Evolutionary conservation across 2,329 filamentous ascomycete genomes (phyloP).

Genomic region (Ascochyta rabiei): DNA sequence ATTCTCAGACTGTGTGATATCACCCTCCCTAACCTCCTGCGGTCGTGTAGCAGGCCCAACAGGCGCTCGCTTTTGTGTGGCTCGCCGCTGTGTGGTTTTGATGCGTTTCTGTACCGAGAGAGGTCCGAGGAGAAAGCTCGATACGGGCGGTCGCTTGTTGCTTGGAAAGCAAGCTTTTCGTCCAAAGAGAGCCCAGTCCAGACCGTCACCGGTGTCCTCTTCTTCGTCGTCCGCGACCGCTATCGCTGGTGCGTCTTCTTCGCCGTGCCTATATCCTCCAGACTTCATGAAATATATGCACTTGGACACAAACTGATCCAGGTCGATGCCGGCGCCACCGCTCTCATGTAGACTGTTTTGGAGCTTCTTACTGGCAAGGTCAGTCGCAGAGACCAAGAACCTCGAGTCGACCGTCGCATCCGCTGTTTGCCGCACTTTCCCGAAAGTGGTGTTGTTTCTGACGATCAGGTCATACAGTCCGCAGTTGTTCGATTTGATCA

Average conservation of each 20-base stretch:
- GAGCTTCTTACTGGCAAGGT: slow-evolving; percentile 80
- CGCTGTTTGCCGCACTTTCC: slow-evolving; percentile 80
- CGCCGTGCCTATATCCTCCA: slow-evolving; percentile 57
- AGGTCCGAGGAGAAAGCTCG: slow-evolving; percentile 86
- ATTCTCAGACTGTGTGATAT: slow-evolving; percentile 77
- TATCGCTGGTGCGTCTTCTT: slow-evolving; percentile 58
- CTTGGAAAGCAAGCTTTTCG: slow-evolving; percentile 75
- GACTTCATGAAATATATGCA: slow-evolving; percentile 84
- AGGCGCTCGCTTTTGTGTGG: slow-evolving; percentile 71
- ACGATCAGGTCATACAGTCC: slow-evolving; percentile 70
- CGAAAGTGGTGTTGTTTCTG: slow-evolving; percentile 68
- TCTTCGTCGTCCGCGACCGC: slow-evolving; percentile 63
- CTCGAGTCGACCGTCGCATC: slow-evolving; percentile 91
- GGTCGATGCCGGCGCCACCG: slow-evolving; percentile 75
- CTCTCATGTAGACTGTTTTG: slow-evolving; percentile 76
- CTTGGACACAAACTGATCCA: slow-evolving; percentile 91
- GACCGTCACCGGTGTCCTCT: slow-evolving; percentile 69
- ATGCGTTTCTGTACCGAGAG: slow-evolving; percentile 86
- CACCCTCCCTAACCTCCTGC: slow-evolving; percentile 74
- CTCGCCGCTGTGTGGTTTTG: slow-evolving; percentile 71
- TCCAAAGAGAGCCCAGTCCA: slow-evolving; percentile 85
- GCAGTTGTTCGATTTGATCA: slow-evolving; percentile 67
- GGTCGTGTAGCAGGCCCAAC: slow-evolving; percentile 73
- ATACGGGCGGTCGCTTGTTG: slow-evolving; percentile 75
- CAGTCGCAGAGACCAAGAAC: slow-evolving; percentile 80